Evolutionary conservation across 164 flowering plant species (phyloP).

Genomic region (Macadamia tetraphylla): DNA sequence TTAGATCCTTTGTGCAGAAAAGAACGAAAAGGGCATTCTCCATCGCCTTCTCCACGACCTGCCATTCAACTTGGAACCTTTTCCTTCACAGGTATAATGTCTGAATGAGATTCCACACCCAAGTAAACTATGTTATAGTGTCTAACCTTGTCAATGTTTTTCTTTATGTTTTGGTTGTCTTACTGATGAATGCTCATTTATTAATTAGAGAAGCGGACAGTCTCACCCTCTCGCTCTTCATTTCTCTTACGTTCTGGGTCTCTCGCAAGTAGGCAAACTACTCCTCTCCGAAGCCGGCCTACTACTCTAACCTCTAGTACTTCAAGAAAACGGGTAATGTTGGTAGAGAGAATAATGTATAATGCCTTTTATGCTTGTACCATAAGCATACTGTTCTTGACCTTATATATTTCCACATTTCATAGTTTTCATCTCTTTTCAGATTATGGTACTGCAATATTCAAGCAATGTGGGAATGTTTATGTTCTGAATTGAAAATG

Average conservation of each 20-base stretch:
- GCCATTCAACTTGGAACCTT: slow-evolving; percentile 38
- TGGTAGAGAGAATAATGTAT: background rate
- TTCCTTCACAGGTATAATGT: slow-evolving; percentile 38
- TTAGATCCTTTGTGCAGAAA: slow-evolving; percentile 33
- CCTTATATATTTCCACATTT: no score
- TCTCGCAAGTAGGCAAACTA: slow-evolving; percentile 35
- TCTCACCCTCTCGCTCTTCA: slow-evolving; percentile 48
- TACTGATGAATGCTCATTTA: slow-evolving; percentile 4
- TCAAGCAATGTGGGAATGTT: background rate
- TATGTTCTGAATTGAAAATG: background rate
- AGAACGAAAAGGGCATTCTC: slow-evolving; percentile 54
- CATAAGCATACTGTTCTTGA: background rate
- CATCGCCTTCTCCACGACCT: slow-evolving; percentile 50
- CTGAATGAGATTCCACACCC: slow-evolving; percentile 33
- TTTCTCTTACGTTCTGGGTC: slow-evolving; percentile 64
- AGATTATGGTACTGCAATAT: no score
- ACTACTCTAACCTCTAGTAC: slow-evolving; percentile 39
- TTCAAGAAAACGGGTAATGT: slow-evolving; percentile 38
- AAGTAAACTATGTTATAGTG: background rate
- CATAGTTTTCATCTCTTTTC: no score
- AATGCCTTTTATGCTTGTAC: background rate
- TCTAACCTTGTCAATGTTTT: background rate
- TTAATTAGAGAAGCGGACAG: slow-evolving; percentile 48
- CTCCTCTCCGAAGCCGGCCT: slow-evolving; percentile 31
- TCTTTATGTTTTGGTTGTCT: background rate